These are phyloP conservation scores for Auricularia cornea DNA, from an alignment of 768 basidiomycete species.

Conservation along the genomic window DNA sequence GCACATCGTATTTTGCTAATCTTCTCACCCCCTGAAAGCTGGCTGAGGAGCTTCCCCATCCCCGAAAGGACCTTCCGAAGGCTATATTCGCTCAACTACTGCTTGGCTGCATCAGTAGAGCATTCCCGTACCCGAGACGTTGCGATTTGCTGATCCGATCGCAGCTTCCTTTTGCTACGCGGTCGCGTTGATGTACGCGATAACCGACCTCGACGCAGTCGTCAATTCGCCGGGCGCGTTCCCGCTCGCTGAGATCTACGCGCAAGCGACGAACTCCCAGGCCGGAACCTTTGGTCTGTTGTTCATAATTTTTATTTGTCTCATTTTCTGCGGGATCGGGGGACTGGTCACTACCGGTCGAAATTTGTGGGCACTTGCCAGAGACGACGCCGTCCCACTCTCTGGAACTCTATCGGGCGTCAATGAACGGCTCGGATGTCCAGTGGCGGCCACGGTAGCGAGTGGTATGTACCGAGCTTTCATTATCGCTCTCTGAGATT, in stretches of 20 bases:
- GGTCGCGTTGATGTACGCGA: neutral
- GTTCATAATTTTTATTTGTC: neutral
- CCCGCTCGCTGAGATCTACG: neutral
- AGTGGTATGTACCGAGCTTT: neutral
- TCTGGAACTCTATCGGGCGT: neutral
- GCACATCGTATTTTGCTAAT: neutral
- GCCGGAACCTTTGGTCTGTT: neutral
- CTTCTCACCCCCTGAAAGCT: neutral
- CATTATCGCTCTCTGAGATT: no score
- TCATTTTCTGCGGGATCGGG: neutral
- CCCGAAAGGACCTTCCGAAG: neutral
- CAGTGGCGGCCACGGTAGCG: neutral
- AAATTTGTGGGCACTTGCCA: neutral
- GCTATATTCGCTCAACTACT: neutral
- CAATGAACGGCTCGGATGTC: neutral
- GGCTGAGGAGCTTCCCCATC: conserved; percentile 1
- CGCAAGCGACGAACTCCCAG: neutral
- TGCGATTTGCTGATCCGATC: no score
- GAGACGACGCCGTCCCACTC: neutral
- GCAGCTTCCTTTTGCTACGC: neutral
- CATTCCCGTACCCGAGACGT: no score
- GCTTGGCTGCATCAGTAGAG: neutral
- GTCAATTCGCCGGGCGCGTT: neutral
- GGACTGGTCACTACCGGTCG: neutral
- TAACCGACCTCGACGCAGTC: neutral